A percentile compares a stretch with the other conserved stretches of the same genome.
Evolutionary conservation across 352 stramenopile genomes (phyloP).

Genomic region (Globisporangium emineosum): DNA sequence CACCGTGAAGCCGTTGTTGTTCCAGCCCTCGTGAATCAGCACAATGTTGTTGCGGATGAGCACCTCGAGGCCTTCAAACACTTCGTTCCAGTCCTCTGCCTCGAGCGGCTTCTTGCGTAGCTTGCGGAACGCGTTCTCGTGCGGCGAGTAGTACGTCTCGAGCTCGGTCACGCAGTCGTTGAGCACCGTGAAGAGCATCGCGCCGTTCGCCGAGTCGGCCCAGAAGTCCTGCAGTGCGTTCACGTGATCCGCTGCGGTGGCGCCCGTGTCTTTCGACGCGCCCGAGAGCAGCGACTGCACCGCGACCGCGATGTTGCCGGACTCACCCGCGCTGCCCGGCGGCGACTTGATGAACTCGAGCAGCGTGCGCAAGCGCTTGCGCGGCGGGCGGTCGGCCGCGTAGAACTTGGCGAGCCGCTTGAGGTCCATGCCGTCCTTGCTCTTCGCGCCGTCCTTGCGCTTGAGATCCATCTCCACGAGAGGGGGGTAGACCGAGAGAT

Average conservation of each 20-base stretch:
- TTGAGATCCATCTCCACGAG: conserved; percentile 11
- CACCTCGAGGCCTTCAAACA: conserved; percentile 85
- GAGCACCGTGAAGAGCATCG: conserved; percentile 75
- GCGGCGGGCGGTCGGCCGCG: conserved; percentile 68
- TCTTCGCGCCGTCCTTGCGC: conserved; percentile 11
- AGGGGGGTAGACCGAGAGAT: not conserved
- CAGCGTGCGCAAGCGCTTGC: conserved; percentile 80
- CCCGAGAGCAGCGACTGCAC: conserved; percentile 63
- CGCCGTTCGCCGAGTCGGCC: conserved; percentile 60
- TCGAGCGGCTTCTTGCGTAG: conserved; percentile 78
- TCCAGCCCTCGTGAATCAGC: conserved; percentile 76
- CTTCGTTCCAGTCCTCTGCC: conserved; percentile 85
- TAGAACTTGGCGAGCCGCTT: conserved; percentile 89
- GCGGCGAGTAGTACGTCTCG: conserved; percentile 77
- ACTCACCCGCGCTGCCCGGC: conserved; percentile 25
- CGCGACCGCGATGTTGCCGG: conserved; percentile 65
- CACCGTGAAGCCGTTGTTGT: conserved; percentile 75
- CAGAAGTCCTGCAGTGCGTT: conserved; percentile 71
- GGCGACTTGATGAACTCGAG: conserved; percentile 82
- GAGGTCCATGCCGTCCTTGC: conserved; percentile 18
- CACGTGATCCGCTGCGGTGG: conserved; percentile 34
- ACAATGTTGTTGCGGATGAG: conserved; percentile 71
- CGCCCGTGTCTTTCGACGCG: conserved; percentile 42
- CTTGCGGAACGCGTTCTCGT: conserved; percentile 81
- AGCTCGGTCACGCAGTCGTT: conserved; percentile 82